Evolutionary conservation across 768 basidiomycete genomes (phyloP), one percentile per base, ranked within the genome.

Genomic region (Crepidotus variabilis): DNA sequence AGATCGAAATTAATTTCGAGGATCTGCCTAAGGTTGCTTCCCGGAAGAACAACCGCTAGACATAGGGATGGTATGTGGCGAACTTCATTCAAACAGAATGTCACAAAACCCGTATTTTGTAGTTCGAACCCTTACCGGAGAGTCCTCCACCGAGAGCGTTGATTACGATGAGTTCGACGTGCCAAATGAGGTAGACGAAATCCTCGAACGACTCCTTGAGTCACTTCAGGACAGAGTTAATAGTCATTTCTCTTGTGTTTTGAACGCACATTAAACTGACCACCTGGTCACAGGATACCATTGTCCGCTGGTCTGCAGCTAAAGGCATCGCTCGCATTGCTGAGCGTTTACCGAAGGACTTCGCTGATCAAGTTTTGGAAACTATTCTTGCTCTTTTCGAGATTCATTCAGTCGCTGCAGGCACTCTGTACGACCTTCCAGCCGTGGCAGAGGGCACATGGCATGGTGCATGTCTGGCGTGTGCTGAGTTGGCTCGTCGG

Each of bases 381-480:
- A 91, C 85, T 4, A 74, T 94, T 33, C 73, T 94, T 57, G 79
- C 76, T 0, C 74, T 93, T n/a, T 97, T 94, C 68, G 72, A 78
- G 6, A 85, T 90, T 50, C 92, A 92, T 66, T 86, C 85, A 21
- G 70, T 86, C 8, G 80, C 78, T 21, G 84, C 80, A 7, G 83
- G 84, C 13, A 80, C 74, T 56, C 65, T 88, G 46, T 87, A 87
- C 63, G 88, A 90, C 65, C 77, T 91, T 63, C 85, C 87, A 34
- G 78, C 88, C 9, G 74, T 86, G 50, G 90, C 94, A 23, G 94
- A 98, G 70, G 79, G 81, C 57, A 90, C 90, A 51, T 97, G 95
- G 94, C 97, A 99, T 71, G 97, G 97, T 4, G 88, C 92, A 11
- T 93, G 88, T 67, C 78, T 98, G 32, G 92, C 93, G 14, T 86